Evolutionary conservation across 179 eudicot species (phyloP).

Genomic region (Camellia oleifera): DNA sequence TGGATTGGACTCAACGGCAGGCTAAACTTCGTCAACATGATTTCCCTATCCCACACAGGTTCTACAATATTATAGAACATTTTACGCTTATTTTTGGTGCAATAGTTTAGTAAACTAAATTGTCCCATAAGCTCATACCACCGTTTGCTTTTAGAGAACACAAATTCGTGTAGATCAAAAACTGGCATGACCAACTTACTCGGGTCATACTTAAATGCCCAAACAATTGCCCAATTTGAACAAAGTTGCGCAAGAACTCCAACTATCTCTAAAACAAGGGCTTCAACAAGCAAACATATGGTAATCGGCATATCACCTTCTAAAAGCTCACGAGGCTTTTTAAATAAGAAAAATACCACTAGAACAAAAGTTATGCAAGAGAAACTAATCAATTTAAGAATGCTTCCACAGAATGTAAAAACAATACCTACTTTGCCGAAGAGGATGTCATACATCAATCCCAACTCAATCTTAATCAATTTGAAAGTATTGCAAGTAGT

Average conservation of each 20-base stretch:
- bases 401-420: constrained; percentile 1
- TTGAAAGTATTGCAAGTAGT: not conserved
- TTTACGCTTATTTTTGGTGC: not conserved
- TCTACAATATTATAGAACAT: not conserved
- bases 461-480: constrained; percentile 2
- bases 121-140: constrained; percentile 8
- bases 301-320: not conserved
- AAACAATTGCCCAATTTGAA: constrained; percentile 11
- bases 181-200: not conserved
- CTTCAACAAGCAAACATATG: not conserved
- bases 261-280: not conserved
- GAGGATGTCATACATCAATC: constrained; percentile 7
- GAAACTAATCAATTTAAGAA: not conserved
- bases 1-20: not conserved
- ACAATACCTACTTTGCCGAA: constrained; percentile 1
- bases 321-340: not conserved
- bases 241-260: not conserved
- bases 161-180: not conserved
- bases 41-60: not conserved
- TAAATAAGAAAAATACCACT: not conserved
- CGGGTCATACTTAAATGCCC: not conserved
- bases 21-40: not conserved
- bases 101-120: not conserved
- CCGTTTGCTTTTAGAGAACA: not conserved
- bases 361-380: not conserved